Evolutionary conservation across 257 asterid species (phyloP), one percentile per base, ranked within the genome.

Genomic region (Vinca minor): DNA sequence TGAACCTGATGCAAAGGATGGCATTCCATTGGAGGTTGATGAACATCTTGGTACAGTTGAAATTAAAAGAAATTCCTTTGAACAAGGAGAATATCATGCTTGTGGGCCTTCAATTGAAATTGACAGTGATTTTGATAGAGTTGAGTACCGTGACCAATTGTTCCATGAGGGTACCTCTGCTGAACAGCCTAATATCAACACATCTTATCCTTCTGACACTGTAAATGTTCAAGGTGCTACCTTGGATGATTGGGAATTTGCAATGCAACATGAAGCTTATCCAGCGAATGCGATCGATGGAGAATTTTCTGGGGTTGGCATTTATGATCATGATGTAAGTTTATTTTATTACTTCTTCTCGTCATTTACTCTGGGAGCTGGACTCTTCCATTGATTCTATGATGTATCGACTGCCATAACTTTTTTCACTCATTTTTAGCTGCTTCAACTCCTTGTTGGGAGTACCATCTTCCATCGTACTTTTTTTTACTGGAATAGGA

Each of bases 241-340:
- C 71, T 63, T 79, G 67, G 67, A 73, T 32, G 58, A 67, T 59
- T 83, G 67, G 65, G 83, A 74, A 69, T 62, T 74, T 73, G 73
- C 66, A 0, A 64, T 67, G 70, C 63, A 26, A 58, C 71, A 66
- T 63, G 86, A 76, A 67, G 60, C 68, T 71, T 73, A 77, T 80
- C 78, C 61, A 17, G 68, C 76, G 62, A 70, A 68, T 58, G 52
- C 72, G 75, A 69, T 59, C 59, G 86, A 74, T 73, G 74, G 69
- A 44, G 94, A 79, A 69, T 39, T 67, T 63, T 72, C 84, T 46
- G 71, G 71, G n/a, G 64, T 73, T 52, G 70, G 74, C 67, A 66
- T 65, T 54, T 75, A 64, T 47, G 81, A 78, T 67, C 83, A n/a
- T 69, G 84, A 76, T 69, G 96, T 85, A 74, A 81, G 95, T 80